phyloP scores from a whole-genome alignment of 1,284 basidiomycete species.

The Ganoderma boninense region DNA sequence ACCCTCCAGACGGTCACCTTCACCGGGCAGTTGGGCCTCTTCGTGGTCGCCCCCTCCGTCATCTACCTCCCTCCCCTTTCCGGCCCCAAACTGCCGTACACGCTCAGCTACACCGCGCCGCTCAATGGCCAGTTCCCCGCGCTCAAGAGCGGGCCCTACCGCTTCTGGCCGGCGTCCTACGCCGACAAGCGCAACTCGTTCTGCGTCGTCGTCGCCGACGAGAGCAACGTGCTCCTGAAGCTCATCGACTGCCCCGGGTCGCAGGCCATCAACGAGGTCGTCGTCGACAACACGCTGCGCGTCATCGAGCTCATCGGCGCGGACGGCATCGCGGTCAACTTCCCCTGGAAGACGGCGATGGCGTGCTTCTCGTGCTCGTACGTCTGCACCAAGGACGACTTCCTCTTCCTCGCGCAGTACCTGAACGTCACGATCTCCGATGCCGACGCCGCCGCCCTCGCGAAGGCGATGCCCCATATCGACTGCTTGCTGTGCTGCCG shows the following conservation, averaged over 20 bases:
- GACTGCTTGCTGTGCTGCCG: constrained; percentile 2
- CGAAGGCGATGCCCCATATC: background rate
- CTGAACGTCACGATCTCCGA: background rate
- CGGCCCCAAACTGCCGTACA: background rate
- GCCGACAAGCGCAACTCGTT: background rate
- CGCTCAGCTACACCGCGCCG: background rate
- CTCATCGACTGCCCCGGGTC: constrained; percentile 1
- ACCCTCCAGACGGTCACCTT: background rate
- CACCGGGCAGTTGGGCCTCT: background rate
- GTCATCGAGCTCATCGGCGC: background rate
- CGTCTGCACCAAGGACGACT: constrained; percentile 6
- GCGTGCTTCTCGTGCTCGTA: background rate
- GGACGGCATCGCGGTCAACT: background rate
- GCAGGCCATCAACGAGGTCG: background rate
- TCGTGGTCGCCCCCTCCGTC: background rate
- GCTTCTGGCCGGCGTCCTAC: background rate
- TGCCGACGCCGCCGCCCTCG: background rate
- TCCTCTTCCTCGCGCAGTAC: background rate
- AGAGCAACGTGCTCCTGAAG: background rate
- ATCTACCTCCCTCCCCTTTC: background rate
- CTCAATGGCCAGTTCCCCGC: background rate
- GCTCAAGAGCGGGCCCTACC: background rate
- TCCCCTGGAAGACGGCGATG: background rate
- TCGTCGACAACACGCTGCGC: background rate
- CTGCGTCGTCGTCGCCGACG: constrained; percentile 5